phyloP scores from a whole-genome alignment of 2,329 filamentous ascomycete genomes.

The Arachnomyces sp. region DNA sequence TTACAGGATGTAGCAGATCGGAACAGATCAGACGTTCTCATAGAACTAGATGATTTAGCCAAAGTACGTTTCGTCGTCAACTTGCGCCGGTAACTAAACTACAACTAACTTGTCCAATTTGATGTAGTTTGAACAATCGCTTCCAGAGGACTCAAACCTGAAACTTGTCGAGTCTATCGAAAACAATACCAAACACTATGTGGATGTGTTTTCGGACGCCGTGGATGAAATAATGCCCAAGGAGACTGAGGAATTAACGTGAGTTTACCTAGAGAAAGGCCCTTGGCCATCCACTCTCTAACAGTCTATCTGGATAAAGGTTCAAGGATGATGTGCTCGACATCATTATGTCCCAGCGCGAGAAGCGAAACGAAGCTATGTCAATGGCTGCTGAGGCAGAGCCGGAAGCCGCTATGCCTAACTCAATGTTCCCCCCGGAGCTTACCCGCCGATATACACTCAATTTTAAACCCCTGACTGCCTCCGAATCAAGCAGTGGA shows the following conservation, averaged over 20 bases:
- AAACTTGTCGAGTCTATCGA: conserved; percentile 69
- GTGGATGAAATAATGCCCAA: conserved; percentile 80
- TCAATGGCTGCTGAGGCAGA: conserved; percentile 58
- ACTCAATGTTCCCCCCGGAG: conserved; percentile 81
- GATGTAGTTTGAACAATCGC: conserved; percentile 63
- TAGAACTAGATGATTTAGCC: conserved; percentile 83
- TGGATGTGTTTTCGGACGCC: conserved; percentile 82
- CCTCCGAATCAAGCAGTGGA: conserved; percentile 58
- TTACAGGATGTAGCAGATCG: conserved; percentile 83
- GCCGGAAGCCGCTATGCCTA: conserved; percentile 56
- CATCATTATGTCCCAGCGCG: conserved; percentile 88
- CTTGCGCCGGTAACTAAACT: not conserved
- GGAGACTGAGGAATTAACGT: conserved; percentile 70
- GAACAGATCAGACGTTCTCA: conserved; percentile 64
- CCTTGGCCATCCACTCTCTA: conserved; percentile 11
- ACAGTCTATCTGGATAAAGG: conserved; percentile 37
- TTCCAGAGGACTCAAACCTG: conserved; percentile 62
- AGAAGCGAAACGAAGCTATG: conserved; percentile 74
- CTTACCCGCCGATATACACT: conserved; percentile 90
- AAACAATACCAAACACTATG: conserved; percentile 87
- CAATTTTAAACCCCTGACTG: conserved; percentile 87
- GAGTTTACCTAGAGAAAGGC: conserved; percentile 25
- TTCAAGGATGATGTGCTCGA: conserved; percentile 98
- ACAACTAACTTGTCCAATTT: conserved; percentile 6
- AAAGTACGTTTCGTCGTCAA: conserved; percentile 44